These are phyloP conservation scores for Fusarium drepaniforme DNA, from an alignment of 2,329 filamentous ascomycete genomes.

Conservation along the genomic window DNA sequence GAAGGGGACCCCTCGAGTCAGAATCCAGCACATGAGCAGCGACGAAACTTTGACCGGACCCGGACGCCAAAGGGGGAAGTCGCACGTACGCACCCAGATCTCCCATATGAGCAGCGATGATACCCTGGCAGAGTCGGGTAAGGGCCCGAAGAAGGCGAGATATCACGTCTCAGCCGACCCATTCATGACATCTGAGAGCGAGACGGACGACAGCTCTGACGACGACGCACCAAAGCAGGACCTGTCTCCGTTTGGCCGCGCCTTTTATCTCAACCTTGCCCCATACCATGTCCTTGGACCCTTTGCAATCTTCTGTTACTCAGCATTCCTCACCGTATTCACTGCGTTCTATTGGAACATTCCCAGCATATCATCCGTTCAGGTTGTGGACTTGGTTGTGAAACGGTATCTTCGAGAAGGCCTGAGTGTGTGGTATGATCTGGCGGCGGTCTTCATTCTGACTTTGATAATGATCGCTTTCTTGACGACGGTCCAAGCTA, in stretches of 20 bases:
- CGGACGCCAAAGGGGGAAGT: constrained; percentile 14
- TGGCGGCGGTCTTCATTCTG: constrained; percentile 55
- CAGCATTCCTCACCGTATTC: constrained; percentile 58
- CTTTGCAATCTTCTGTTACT: constrained; percentile 63
- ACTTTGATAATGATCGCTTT: constrained; percentile 55
- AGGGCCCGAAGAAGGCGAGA: constrained; percentile 8
- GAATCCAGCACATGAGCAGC: constrained; percentile 33
- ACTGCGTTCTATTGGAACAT: constrained; percentile 65
- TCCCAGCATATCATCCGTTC: constrained; percentile 60
- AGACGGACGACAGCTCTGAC: constrained; percentile 17
- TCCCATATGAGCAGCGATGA: constrained; percentile 44
- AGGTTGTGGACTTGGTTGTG: constrained; percentile 55
- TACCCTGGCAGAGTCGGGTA: constrained; percentile 35
- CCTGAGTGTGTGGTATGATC: constrained; percentile 44
- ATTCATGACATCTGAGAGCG: constrained; percentile 33
- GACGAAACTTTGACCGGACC: constrained; percentile 35
- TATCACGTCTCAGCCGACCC: constrained; percentile 8
- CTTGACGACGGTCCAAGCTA: constrained; percentile 57
- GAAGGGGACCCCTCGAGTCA: constrained; percentile 7
- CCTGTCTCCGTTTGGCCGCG: constrained; percentile 64
- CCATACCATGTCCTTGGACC: constrained; percentile 63
- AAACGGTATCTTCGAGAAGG: constrained; percentile 37
- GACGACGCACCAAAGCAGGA: constrained; percentile 13
- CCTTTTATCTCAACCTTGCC: constrained; percentile 65
- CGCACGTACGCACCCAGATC: constrained; percentile 9